Evolutionary conservation across 2,329 filamentous ascomycete genomes (phyloP).

Genomic region (Biscogniauxia sp.): DNA sequence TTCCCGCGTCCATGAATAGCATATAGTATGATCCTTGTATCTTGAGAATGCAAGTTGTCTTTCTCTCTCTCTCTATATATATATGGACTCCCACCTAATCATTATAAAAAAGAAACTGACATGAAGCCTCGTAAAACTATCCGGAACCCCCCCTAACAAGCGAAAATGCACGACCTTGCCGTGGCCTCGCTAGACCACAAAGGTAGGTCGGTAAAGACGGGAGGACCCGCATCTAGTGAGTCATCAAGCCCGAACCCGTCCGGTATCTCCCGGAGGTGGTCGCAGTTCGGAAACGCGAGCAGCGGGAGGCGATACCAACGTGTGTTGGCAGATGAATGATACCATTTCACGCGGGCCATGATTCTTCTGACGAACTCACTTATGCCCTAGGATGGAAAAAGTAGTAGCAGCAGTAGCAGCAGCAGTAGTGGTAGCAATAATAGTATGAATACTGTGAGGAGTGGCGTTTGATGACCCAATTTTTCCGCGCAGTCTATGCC

Average conservation of each 20-base stretch:
- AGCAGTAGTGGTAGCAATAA: not conserved
- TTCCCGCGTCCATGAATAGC: not conserved
- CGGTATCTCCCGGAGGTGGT: not conserved
- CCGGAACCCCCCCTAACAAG: not conserved
- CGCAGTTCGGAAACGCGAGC: not conserved
- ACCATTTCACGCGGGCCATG: not conserved
- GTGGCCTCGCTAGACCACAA: not conserved
- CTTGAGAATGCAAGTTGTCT: not conserved
- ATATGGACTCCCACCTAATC: not conserved
- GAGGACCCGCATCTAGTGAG: not conserved
- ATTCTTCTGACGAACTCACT: not conserved
- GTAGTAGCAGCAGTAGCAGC: not conserved
- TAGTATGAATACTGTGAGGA: not conserved
- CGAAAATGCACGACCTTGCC: not conserved
- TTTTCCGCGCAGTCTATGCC: constrained; percentile 1
- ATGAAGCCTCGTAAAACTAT: not conserved
- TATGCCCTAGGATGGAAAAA: constrained; percentile 12
- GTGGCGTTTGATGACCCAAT: constrained; percentile 21
- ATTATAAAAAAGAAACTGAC: not conserved
- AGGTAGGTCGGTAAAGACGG: not conserved
- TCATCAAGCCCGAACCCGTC: not conserved
- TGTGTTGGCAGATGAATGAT: not conserved
- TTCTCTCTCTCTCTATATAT: too few relatives aligned
- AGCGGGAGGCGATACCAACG: not conserved
- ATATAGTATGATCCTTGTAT: not conserved